Evolutionary conservation across 441 rosid genomes (phyloP).

Genomic region (Viola pubescens): DNA sequence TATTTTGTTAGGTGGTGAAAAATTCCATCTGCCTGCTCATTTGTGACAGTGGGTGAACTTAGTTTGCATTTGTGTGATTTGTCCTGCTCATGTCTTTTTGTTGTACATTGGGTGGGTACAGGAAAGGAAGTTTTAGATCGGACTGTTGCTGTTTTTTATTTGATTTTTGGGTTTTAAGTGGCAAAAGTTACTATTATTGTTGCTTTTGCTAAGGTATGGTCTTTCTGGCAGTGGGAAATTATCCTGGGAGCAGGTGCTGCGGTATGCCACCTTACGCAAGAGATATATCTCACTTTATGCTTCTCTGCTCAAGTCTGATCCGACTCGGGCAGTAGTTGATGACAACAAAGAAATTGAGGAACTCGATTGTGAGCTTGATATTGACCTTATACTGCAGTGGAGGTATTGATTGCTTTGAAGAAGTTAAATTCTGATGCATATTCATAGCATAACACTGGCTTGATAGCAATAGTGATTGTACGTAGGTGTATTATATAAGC

Average conservation of each 20-base stretch:
- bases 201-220: constrained; percentile 27
- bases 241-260: constrained; percentile 91
- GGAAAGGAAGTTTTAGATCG: not conserved
- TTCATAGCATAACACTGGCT: not conserved
- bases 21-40: too few relatives aligned
- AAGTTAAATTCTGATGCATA: not conserved
- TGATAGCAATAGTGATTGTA: not conserved
- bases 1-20: too few relatives aligned
- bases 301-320: constrained; percentile 79
- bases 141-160: not conserved
- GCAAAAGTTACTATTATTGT: constrained; percentile 13
- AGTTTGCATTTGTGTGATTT: too few relatives aligned
- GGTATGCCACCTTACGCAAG: constrained; percentile 74
- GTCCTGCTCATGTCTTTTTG: not conserved
- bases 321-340: constrained; percentile 51
- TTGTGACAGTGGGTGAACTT: too few relatives aligned
- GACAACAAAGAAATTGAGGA: constrained; percentile 76
- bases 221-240: constrained; percentile 80
- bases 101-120: not conserved
- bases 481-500: not conserved
- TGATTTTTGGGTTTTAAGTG: not conserved
- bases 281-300: constrained; percentile 86
- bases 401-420: constrained; percentile 41
- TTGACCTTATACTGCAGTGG: constrained; percentile 95
- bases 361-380: constrained; percentile 84